Evolutionary conservation across 169 alveolate species (phyloP), one percentile per base, ranked within the genome.

Genomic region (Theileria orientalis): DNA sequence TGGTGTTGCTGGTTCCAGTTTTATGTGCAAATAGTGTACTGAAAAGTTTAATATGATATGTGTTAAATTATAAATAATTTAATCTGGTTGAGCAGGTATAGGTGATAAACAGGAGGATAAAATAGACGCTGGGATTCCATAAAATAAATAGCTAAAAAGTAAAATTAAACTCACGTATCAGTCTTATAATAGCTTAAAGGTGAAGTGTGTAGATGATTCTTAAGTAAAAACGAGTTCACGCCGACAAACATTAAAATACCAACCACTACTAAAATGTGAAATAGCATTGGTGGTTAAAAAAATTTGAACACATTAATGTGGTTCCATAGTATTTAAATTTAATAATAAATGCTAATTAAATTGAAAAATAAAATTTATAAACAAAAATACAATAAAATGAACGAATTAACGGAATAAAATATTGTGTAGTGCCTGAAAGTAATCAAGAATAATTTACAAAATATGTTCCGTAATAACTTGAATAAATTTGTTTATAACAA

Each of bases 1-100:
- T 86, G n/a, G 95, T 90, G 63, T 91, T 85, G 16, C 95, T 95
- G n/a, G 92, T 92, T 14, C 96, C 96, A 41, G 90, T 87, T 59
- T 92, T 92, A 37, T 91, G 91, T 1, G 96, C 96, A 47, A 60
- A 62, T 32, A 88, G 19, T 32, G 33, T 42, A 59, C 63, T 63
- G 29, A 76, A 52, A n/a, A n/a, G n/a, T n/a, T 52, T 19, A 19
- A 11, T 13, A 52, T 6, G 40, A 16, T 42, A 42, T 14, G 52
- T 42, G 52, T 13, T n/a, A n/a, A n/a, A n/a, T n/a, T n/a, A n/a
- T n/a, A n/a, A n/a, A n/a, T n/a, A n/a, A n/a, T n/a, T n/a, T n/a
- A n/a, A n/a, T n/a, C n/a, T n/a, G n/a, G n/a, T n/a, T n/a, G n/a
- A n/a, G n/a, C n/a, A n/a, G n/a, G n/a, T n/a, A n/a, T n/a, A n/a